Conservation (phyloP, 805 yeast genomes). For the Starmera quercuum region DNA sequence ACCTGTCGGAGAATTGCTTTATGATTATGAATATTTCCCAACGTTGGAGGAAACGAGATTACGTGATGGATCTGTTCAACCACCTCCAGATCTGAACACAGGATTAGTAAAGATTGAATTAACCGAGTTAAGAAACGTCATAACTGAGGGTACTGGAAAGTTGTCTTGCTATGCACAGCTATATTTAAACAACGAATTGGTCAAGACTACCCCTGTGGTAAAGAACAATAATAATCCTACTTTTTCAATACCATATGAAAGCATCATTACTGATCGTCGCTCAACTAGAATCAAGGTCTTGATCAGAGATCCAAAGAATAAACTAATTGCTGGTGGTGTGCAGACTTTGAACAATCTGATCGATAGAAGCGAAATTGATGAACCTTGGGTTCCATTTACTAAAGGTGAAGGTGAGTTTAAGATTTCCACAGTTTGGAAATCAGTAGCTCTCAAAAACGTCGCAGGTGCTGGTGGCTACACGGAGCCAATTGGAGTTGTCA, state of each 20-base stretch:
- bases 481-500: constrained; percentile 90
- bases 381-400: constrained; percentile 66
- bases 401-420: constrained; percentile 67
- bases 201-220: constrained; percentile 48
- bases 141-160: constrained; percentile 33
- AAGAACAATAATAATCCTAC: constrained; percentile 60
- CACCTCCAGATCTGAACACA: constrained; percentile 89
- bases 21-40: constrained; percentile 71
- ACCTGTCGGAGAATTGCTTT: constrained; percentile 67
- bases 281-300: constrained; percentile 61
- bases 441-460: constrained; percentile 65
- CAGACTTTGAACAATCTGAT: constrained; percentile 58
- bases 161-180: constrained; percentile 66
- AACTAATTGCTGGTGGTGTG: constrained; percentile 50
- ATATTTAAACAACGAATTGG: constrained; percentile 51
- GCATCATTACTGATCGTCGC: constrained; percentile 65
- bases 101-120: constrained; percentile 77
- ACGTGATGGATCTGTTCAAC: constrained; percentile 76
- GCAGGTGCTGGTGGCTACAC: constrained; percentile 73
- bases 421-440: constrained; percentile 73
- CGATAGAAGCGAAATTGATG: constrained; percentile 72
- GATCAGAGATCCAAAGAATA: constrained; percentile 54
- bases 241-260: constrained; percentile 58
- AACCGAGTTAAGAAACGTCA: constrained; percentile 46
- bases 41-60: constrained; percentile 49